phyloP scores from a whole-genome alignment of 2,329 filamentous ascomycete species.

The Aaosphaeria arxii region DNA sequence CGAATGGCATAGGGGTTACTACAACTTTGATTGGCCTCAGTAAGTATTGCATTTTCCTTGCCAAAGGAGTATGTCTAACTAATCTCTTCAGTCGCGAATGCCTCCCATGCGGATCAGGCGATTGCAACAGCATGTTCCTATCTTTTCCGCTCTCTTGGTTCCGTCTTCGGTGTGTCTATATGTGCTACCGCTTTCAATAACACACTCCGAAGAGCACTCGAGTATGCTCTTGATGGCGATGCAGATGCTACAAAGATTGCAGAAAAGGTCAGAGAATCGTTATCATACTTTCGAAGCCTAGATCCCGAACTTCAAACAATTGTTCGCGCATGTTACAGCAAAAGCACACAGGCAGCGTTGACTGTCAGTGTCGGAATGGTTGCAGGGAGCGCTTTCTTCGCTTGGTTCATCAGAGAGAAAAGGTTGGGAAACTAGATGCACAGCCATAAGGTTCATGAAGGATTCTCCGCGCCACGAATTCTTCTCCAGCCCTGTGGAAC shows the following conservation, averaged over 20 bases:
- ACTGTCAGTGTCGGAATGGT: slow-evolving; percentile 50
- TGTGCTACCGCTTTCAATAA: slow-evolving; percentile 71
- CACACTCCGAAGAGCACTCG: slow-evolving; percentile 58
- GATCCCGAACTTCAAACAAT: slow-evolving; percentile 57
- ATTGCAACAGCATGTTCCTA: slow-evolving; percentile 77
- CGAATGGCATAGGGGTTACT: slow-evolving; percentile 62
- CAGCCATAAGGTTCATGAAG: no score
- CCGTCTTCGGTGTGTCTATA: slow-evolving; percentile 65
- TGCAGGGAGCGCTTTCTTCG: slow-evolving; percentile 45
- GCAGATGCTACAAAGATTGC: slow-evolving; percentile 65
- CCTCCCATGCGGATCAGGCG: slow-evolving; percentile 64
- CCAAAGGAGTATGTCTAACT: slow-evolving; percentile 1
- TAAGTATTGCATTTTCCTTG: slow-evolving; percentile 25
- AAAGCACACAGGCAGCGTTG: slow-evolving; percentile 52
- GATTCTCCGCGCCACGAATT: no score
- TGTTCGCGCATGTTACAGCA: slow-evolving; percentile 66
- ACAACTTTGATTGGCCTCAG: slow-evolving; percentile 67
- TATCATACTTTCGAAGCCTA: slow-evolving; percentile 66
- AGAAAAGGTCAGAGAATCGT: slow-evolving; percentile 64
- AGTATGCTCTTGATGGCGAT: slow-evolving; percentile 52
- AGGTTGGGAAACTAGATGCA: slow-evolving; percentile 18
- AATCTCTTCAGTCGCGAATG: slow-evolving; percentile 58
- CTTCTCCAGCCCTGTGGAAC: no score
- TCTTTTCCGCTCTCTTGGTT: slow-evolving; percentile 72
- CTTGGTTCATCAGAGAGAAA: slow-evolving; percentile 47